Evolutionary conservation across 2,329 filamentous ascomycete species (phyloP).

Genomic region (Mariannaea sp.): DNA sequence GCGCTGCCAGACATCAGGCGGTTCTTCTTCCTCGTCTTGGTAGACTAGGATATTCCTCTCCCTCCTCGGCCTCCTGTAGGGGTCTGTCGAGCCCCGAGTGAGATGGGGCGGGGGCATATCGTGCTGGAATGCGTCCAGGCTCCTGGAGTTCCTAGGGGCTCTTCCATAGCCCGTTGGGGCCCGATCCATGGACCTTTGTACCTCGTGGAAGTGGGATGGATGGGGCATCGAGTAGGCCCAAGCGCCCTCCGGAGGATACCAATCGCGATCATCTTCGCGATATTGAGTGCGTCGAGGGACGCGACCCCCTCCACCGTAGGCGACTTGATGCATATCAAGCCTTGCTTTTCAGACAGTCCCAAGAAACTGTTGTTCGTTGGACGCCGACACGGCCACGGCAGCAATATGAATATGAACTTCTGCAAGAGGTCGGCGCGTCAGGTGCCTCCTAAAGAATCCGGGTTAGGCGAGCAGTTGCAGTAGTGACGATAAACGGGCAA

Average conservation of each 20-base stretch:
- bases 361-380: slow-evolving; percentile 34
- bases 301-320: slow-evolving; percentile 36
- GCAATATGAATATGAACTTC: slow-evolving; percentile 24
- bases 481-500: slow-evolving; percentile 29
- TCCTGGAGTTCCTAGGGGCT: slow-evolving; percentile 31
- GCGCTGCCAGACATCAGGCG: slow-evolving; percentile 22
- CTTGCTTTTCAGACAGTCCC: slow-evolving; percentile 39
- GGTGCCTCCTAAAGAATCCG: slow-evolving; percentile 23
- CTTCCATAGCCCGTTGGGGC: slow-evolving; percentile 34
- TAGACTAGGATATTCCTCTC: slow-evolving; percentile 36
- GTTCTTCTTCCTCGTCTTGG: slow-evolving; percentile 36
- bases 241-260: slow-evolving; percentile 36
- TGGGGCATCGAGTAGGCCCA: slow-evolving; percentile 38
- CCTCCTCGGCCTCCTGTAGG: slow-evolving; percentile 36
- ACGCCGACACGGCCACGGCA: slow-evolving; percentile 32
- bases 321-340: slow-evolving; percentile 41
- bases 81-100: slow-evolving; percentile 38
- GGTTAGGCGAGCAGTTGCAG: slow-evolving; percentile 22
- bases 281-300: slow-evolving; percentile 37
- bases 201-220: slow-evolving; percentile 34
- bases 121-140: slow-evolving; percentile 37
- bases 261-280: slow-evolving; percentile 33
- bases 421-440: slow-evolving; percentile 24
- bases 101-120: slow-evolving; percentile 39
- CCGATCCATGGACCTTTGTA: slow-evolving; percentile 43